These are phyloP conservation scores for Puccinia coronata DNA, from an alignment of 1,284 basidiomycete genomes.

Conservation along the genomic window DNA sequence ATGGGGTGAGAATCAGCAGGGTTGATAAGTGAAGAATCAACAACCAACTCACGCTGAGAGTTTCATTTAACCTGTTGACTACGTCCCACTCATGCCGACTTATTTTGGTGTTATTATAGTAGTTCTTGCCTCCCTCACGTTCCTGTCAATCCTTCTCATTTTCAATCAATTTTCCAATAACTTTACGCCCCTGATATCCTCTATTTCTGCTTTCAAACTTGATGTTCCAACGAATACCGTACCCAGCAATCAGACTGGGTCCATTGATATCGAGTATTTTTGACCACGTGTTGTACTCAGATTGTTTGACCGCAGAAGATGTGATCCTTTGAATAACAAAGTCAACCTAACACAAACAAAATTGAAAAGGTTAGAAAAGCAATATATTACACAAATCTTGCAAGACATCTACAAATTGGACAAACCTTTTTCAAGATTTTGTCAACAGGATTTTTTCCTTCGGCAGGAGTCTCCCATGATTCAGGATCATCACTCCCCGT, in stretches of 20 bases:
- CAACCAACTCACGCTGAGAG: neutral
- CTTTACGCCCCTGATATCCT: no score
- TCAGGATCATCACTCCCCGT: neutral
- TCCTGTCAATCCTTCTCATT: no score
- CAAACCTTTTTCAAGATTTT: constrained; percentile 4
- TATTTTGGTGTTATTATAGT: neutral
- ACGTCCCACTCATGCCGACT: neutral
- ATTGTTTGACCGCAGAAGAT: constrained; percentile 1
- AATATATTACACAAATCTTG: no score
- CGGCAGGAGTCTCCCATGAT: neutral
- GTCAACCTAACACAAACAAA: neutral
- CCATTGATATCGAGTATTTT: neutral
- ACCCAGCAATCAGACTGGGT: constrained; percentile 12
- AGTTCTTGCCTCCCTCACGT: neutral
- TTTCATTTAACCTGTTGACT: neutral
- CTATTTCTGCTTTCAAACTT: no score
- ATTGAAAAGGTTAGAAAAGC: no score
- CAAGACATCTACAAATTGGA: no score
- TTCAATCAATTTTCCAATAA: no score
- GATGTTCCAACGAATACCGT: constrained; percentile 25
- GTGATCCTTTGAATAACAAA: constrained; percentile 16
- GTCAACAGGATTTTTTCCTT: constrained; percentile 6
- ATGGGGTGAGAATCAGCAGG: neutral
- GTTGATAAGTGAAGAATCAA: neutral
- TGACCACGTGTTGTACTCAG: neutral